A percentile compares a stretch with the other conserved stretches of the same genome.
Conservation (phyloP, 2,329 filamentous ascomycete genomes). For the Aspergillus spinulosporus region DNA sequence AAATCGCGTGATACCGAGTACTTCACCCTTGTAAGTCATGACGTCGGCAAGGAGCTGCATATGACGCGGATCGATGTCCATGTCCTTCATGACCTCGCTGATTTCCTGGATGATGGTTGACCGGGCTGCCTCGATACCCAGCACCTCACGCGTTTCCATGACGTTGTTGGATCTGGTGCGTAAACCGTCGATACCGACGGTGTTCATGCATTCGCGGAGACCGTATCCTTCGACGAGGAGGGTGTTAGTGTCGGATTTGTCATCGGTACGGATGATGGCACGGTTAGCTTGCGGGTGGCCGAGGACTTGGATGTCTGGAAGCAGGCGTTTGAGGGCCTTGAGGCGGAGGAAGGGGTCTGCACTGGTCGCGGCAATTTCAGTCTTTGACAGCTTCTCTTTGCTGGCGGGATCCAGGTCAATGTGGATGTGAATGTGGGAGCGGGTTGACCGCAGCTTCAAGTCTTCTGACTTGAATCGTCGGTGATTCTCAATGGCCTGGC, state of each 20-base stretch:
- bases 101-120: conserved; percentile 89
- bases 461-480: conserved; percentile 73
- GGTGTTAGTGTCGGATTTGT: conserved; percentile 68
- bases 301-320: conserved; percentile 82
- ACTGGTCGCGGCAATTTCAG: conserved; percentile 46
- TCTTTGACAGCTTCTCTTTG: conserved; percentile 41
- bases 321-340: conserved; percentile 77
- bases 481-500: conserved; percentile 71
- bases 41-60: conserved; percentile 97
- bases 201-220: conserved; percentile 84
- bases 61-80: conserved; percentile 95
- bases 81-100: conserved; percentile 80
- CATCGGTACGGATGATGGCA: conserved; percentile 83
- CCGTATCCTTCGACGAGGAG: conserved; percentile 93
- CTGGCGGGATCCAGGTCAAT: conserved; percentile 53
- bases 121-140: conserved; percentile 93
- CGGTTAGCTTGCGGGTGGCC: conserved; percentile 84
- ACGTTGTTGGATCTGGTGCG: conserved; percentile 78
- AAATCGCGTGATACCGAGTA: conserved; percentile 94
- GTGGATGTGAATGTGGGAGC: conserved; percentile 68
- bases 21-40: conserved; percentile 98
- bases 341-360: conserved; percentile 59
- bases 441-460: conserved; percentile 56
- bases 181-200: conserved; percentile 81
- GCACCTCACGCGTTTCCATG: conserved; percentile 81